Percentiles rank a stretch among this genome's conserved stretches.
Conservation (phyloP, 2,329 filamentous ascomycete genomes). For the Pyricularia pennisetigena region DNA sequence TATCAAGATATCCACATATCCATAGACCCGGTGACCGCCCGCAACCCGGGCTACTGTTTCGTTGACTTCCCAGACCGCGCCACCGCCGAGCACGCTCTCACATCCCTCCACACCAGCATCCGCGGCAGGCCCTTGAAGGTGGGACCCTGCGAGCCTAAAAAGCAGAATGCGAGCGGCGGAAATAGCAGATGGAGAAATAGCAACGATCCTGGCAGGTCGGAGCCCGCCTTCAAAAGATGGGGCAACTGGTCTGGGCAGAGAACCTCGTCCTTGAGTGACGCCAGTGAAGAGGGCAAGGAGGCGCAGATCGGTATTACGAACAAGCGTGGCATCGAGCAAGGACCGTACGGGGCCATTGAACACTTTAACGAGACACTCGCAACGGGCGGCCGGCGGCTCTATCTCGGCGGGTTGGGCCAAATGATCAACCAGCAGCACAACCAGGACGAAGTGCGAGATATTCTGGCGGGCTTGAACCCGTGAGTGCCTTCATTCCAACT, state of each 20-base stretch:
- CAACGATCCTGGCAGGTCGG: not conserved
- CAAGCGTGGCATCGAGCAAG: slow-evolving; percentile 14
- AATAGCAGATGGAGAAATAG: slow-evolving; percentile 9
- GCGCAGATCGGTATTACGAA: slow-evolving; percentile 7
- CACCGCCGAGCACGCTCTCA: slow-evolving; percentile 46
- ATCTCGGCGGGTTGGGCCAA: slow-evolving; percentile 40
- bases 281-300: not conserved
- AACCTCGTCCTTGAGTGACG: not conserved
- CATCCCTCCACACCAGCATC: slow-evolving; percentile 42
- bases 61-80: slow-evolving; percentile 52
- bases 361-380: slow-evolving; percentile 17
- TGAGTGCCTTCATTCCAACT: slow-evolving; percentile 9
- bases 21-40: slow-evolving; percentile 55
- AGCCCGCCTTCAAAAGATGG: slow-evolving; percentile 27
- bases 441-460: slow-evolving; percentile 31
- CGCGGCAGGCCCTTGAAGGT: slow-evolving; percentile 52
- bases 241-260: slow-evolving; percentile 25
- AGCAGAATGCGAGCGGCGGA: slow-evolving; percentile 11
- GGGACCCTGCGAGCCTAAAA: slow-evolving; percentile 53
- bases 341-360: slow-evolving; percentile 16
- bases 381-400: slow-evolving; percentile 25
- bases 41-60: slow-evolving; percentile 69
- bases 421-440: slow-evolving; percentile 38
- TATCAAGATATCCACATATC: slow-evolving; percentile 55
- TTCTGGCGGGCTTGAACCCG: slow-evolving; percentile 36